Percentiles rank a stretch among this genome's conserved stretches.
Conservation (phyloP, 306 rosid species). For the Quercus rubra region DNA sequence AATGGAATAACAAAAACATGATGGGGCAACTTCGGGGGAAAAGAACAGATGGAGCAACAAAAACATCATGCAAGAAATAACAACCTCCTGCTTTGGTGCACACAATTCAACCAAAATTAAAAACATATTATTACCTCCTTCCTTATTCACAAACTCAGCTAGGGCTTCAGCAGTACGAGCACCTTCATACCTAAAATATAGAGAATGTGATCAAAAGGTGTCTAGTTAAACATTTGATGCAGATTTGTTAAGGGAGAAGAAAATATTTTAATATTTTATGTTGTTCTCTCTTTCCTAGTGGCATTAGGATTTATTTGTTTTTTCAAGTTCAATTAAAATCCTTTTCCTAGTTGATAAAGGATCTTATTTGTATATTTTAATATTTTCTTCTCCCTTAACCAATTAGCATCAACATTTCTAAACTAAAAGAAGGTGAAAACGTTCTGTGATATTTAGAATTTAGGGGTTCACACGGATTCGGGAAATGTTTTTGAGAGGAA, state of each 20-base stretch:
- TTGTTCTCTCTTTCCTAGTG: too few relatives aligned
- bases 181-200: slow-evolving; percentile 65
- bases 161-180: slow-evolving; percentile 80
- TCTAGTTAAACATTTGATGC: neutral
- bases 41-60: neutral
- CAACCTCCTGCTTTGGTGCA: neutral
- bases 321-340: too few relatives aligned
- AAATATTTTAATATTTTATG: too few relatives aligned
- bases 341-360: too few relatives aligned
- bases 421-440: neutral
- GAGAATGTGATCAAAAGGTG: slow-evolving; percentile 18
- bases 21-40: neutral
- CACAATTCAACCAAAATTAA: neutral
- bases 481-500: neutral
- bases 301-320: too few relatives aligned
- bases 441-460: neutral
- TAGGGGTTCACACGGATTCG: neutral
- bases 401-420: neutral
- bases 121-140: slow-evolving; percentile 55
- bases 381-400: too few relatives aligned
- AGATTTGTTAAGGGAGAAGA: too few relatives aligned
- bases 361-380: too few relatives aligned
- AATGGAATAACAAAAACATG: neutral
- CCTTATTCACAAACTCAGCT: slow-evolving; percentile 59
- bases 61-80: slow-evolving; percentile 6